Conservation (phyloP, 2,329 filamentous ascomycete genomes). For the Fusarium vanettenii region DNA sequence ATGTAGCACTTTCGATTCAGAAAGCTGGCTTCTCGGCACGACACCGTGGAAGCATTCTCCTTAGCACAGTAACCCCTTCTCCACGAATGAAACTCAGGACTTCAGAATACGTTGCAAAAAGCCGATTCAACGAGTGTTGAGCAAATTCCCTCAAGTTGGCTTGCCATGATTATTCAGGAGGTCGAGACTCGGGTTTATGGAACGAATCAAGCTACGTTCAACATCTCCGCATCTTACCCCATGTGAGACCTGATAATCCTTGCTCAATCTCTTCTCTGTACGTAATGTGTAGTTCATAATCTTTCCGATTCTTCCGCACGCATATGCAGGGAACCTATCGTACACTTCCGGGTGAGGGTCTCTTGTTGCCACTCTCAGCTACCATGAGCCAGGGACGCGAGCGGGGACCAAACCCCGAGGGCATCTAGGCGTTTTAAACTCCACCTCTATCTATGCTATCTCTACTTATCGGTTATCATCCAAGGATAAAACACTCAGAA, state of each 20-base stretch:
- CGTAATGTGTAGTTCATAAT: background rate
- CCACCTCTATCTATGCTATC: background rate
- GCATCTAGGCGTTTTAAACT: background rate
- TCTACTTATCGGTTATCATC: background rate
- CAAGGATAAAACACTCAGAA: background rate
- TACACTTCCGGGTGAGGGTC: background rate
- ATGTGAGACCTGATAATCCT: background rate
- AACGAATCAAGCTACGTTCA: background rate
- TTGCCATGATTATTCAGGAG: background rate
- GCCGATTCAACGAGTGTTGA: fast-evolving
- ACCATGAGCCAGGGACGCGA: background rate
- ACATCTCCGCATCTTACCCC: background rate
- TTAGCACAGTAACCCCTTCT: background rate
- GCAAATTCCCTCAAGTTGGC: background rate
- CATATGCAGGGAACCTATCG: background rate
- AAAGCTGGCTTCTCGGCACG: background rate
- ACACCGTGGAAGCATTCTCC: background rate
- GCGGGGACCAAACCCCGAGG: background rate
- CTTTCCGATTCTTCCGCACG: background rate
- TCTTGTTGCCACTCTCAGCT: background rate
- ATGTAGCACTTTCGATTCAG: background rate
- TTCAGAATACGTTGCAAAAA: background rate
- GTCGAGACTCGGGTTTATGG: background rate
- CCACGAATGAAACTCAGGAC: background rate
- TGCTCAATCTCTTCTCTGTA: background rate